Base-by-base conservation (phyloP, 768 basidiomycete genomes). In the Cystobasidium tubakii region DNA sequence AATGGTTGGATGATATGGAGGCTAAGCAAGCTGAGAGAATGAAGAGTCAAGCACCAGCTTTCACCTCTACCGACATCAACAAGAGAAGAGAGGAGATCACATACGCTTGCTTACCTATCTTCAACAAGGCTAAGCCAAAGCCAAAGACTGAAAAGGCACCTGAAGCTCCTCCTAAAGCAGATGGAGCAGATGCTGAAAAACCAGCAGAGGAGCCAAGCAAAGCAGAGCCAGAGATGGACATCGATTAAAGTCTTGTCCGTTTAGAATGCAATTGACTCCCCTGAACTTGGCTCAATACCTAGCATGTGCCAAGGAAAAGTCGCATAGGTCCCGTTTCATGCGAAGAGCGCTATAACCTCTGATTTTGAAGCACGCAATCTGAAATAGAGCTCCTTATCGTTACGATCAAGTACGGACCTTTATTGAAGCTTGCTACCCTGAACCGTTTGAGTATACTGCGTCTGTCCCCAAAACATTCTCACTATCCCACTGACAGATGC, bases 1-100 rank as follows among this genome's bases (percentile, higher is more conserved):
- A 96, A 83, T 98, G 95, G 96, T 86, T 99, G 72, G 91, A 96
- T 79, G 94, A 99, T 84, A 87, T 90, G 85, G 87, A 87, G 74
- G 88, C 87, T 74, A 84, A 88, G 77, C 96, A 98, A 85, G 85
- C 86, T 9, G 95, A 98, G 85, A 84, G 88, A 70, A 83, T 89
- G 81, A 95, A 96, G 88, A 89, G 90, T 80, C 87, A 88, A 70
- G 89, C 94, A 80, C 89, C 92, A 29, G 86, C 91, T 74, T 82
- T 98, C 81, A 92, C 85, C 73, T 85, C 84, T 62, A 88, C 84
- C 73, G 92, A 98, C 81, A 89, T 96, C 76, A 80, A 83, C 82
- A 93, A 94, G 89, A 91, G 89, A 86, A 85, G 87, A 78, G 95
- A 99, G 76, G 96, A 98, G 82, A n/a, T 66, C 13, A 23, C 34